phyloP scores from a whole-genome alignment of 2,329 filamentous ascomycete species.

The Ophiostoma pallidulum region DNA sequence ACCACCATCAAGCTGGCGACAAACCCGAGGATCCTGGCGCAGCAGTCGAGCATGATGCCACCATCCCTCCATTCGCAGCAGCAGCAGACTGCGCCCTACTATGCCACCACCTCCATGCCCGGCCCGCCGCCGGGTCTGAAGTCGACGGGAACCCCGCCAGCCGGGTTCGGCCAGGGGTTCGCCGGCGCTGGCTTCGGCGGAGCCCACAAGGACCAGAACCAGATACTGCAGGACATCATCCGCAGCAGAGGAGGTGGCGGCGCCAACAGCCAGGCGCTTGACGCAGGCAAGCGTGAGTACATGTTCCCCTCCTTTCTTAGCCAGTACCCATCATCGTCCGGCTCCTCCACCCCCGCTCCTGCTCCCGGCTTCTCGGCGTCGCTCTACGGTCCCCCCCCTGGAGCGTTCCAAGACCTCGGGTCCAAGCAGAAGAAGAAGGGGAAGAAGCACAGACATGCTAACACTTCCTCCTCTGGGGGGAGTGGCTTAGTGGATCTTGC shows the following conservation, averaged over 20 bases:
- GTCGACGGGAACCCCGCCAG: slow-evolving; percentile 86
- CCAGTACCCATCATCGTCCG: slow-evolving; percentile 65
- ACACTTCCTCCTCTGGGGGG: slow-evolving; percentile 99
- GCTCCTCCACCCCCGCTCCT: slow-evolving; percentile 76
- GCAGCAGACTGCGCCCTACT: slow-evolving; percentile 61
- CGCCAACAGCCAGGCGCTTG: slow-evolving; percentile 62
- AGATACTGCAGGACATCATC: slow-evolving; percentile 74
- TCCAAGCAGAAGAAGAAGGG: slow-evolving; percentile 99
- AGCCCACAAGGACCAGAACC: slow-evolving; percentile 61
- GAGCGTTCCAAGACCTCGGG: slow-evolving; percentile 82
- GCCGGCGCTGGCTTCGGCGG: slow-evolving; percentile 60
- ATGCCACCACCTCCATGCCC: slow-evolving; percentile 72
- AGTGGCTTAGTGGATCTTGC: slow-evolving; percentile 99
- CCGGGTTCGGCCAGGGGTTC: slow-evolving; percentile 86
- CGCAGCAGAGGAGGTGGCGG: slow-evolving; percentile 50
- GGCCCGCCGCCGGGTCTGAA: slow-evolving; percentile 92
- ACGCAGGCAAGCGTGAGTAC: slow-evolving; percentile 97
- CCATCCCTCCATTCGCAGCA: slow-evolving; percentile 48
- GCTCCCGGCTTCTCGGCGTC: slow-evolving; percentile 83
- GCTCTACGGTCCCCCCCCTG: slow-evolving; percentile 79
- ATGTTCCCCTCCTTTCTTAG: slow-evolving; percentile 78
- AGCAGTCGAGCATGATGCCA: slow-evolving; percentile 82
- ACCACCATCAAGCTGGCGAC: slow-evolving; percentile 65
- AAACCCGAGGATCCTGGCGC: slow-evolving; percentile 71
- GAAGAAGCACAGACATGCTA: slow-evolving; percentile 99